Conservation (phyloP, 192 early-diverging fungal genomes). For the Pilobolus umbonatus region DNA sequence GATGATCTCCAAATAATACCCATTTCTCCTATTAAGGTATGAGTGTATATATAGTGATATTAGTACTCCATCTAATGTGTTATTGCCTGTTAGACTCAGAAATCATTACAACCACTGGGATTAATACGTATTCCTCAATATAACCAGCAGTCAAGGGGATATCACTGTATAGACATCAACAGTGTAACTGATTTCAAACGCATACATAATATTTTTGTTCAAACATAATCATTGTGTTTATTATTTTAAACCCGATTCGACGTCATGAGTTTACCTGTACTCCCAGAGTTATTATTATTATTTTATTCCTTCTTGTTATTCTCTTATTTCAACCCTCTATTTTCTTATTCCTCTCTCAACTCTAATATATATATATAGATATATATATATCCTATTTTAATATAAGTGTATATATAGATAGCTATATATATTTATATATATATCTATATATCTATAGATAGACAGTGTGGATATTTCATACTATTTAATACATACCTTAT, state of each 20-base stretch:
- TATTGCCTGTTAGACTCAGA: not conserved
- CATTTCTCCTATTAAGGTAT: not conserved
- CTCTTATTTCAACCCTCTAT: not conserved
- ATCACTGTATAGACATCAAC: not conserved
- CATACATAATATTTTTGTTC: not conserved
- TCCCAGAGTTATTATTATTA: not conserved
- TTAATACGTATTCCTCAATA: too few relatives aligned
- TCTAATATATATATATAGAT: too few relatives aligned
- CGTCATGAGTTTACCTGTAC: slow-evolving; percentile 10
- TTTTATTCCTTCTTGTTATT: slow-evolving; percentile 1
- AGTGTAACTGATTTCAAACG: not conserved
- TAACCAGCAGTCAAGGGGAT: too few relatives aligned
- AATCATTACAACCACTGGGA: not conserved
- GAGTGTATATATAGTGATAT: not conserved
- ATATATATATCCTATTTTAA: too few relatives aligned
- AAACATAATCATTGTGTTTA: not conserved
- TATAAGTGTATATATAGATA: not conserved
- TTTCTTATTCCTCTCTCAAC: not conserved
- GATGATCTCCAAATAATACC: not conserved
- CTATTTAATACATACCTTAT: too few relatives aligned
- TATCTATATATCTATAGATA: not conserved
- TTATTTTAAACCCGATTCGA: not conserved
- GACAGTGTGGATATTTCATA: not conserved
- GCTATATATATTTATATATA: not conserved
- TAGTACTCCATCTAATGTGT: not conserved